phyloP scores from a whole-genome alignment of 108 stramenopile species.

The Nannochloropsis salina region DNA sequence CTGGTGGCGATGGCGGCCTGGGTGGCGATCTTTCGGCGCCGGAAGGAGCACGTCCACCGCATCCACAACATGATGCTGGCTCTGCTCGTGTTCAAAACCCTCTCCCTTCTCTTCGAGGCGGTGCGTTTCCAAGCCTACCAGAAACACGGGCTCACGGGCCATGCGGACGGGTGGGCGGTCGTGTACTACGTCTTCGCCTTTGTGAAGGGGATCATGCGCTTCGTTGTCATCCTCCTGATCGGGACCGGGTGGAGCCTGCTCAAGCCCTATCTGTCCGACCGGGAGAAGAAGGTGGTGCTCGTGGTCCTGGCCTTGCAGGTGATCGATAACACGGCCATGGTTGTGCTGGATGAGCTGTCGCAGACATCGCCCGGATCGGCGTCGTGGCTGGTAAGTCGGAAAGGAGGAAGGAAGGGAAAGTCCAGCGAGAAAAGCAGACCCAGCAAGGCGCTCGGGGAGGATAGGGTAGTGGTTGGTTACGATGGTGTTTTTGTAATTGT shows the following conservation, averaged over 20 bases:
- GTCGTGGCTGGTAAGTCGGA: constrained; percentile 47
- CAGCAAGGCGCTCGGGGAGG: neutral
- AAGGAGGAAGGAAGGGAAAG: neutral
- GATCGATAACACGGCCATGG: constrained; percentile 87
- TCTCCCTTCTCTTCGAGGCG: constrained; percentile 74
- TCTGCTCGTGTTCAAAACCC: constrained; percentile 69
- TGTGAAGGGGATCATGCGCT: constrained; percentile 70
- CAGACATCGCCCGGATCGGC: constrained; percentile 71
- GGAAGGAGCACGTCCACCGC: constrained; percentile 62
- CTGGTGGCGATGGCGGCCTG: constrained; percentile 62
- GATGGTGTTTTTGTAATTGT: too few relatives aligned
- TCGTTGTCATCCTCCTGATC: constrained; percentile 87
- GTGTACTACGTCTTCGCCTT: constrained; percentile 75
- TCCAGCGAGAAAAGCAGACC: neutral
- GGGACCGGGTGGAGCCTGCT: constrained; percentile 74
- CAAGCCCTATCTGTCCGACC: constrained; percentile 77
- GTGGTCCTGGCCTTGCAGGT: constrained; percentile 72
- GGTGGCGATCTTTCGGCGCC: constrained; percentile 58
- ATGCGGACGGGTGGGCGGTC: constrained; percentile 76
- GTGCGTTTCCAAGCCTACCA: constrained; percentile 66
- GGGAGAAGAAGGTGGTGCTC: constrained; percentile 79
- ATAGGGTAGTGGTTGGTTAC: neutral
- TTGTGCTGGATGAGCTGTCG: constrained; percentile 66
- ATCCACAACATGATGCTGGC: constrained; percentile 89
- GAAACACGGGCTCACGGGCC: constrained; percentile 75